A percentile compares a stretch with the other conserved stretches of the same genome.
Conservation (phyloP, 75 land plant genomes). For the Cryptomeria japonica region DNA sequence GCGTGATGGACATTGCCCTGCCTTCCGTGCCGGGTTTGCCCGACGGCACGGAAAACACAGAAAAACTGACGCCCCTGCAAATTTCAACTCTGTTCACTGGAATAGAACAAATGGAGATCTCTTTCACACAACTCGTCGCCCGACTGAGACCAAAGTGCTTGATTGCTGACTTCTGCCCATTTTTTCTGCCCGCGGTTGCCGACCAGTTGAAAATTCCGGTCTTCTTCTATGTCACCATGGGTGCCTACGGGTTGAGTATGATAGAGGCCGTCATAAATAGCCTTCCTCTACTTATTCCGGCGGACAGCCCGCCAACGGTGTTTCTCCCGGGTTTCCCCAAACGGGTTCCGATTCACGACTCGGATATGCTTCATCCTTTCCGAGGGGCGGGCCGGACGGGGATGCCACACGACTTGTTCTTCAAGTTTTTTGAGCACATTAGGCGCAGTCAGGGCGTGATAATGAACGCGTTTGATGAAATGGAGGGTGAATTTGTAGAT, state of each 20-base stretch:
- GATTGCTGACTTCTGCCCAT: neutral
- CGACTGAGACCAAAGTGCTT: neutral
- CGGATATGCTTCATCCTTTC: neutral
- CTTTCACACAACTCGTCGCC: neutral
- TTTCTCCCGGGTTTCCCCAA: neutral
- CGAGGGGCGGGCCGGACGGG: neutral
- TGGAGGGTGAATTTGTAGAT: slow-evolving; percentile 21
- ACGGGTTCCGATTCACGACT: neutral
- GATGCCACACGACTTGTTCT: neutral
- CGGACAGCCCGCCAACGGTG: neutral
- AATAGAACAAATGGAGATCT: neutral
- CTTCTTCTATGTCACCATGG: neutral
- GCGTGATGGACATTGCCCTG: neutral
- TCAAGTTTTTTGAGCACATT: neutral
- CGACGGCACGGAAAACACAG: neutral
- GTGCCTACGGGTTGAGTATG: neutral
- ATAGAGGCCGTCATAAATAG: neutral
- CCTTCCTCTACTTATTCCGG: neutral
- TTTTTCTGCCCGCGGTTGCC: neutral
- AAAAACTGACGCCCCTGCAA: neutral
- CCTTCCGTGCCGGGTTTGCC: neutral
- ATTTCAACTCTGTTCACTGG: neutral
- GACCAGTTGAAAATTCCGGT: neutral
- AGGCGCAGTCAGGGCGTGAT: neutral
- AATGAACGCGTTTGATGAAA: slow-evolving; percentile 20